Base-by-base conservation (phyloP, 352 stramenopile genomes). In the Pythium phragmitis region DNA sequence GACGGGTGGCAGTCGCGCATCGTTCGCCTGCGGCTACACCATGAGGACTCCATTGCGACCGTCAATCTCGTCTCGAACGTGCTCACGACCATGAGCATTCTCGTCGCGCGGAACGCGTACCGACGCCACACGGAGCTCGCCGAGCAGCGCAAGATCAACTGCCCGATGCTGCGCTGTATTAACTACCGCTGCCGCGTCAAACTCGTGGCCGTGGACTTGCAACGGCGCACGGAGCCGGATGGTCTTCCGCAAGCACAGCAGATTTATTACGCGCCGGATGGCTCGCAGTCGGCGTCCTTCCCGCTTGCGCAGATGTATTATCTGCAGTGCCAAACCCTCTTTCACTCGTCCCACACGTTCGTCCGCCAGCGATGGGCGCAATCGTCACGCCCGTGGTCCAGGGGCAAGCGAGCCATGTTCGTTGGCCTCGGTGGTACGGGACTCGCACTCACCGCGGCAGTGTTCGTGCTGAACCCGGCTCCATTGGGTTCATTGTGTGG, bases 81-180 rank as follows among this genome's bases (percentile, higher is more conserved):
- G 36, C 56, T 67, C 7, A 48, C 33, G 43, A 72, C 59, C 53
- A 69, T 69, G 30, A 21, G 23, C 17, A 51, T 60, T 21, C 17
- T 69, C 16, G 48, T 65, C 11, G 9, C n/a, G 14, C 63, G 63
- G 1, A 69, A 64, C 41, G 30, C 41, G 2, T 65, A 65, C 39
- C 56, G 63, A 13, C 48, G 56, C 48, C 48, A 60, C n/a, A 39
- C 11, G 2, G 55, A 60, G 36, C 41, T 69, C 21, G 7, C 11
- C 33, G 14, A 61, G 23, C 36, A 60, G 50, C 7, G 4, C 16
- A 54, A 57, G 39, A 70, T 67, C 52, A 19, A 46, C 47, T 70
- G 65, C 34, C 50, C 54, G 19, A 61, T 72, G 36, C 43, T 75
- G 50, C 56, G 68, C 13, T 74, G 70, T 14, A 55, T 76, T 33